Percentiles rank a stretch among this genome's conserved stretches.
Conservation (phyloP, 1,284 basidiomycete genomes). For the Hortiboletus rubellus region DNA sequence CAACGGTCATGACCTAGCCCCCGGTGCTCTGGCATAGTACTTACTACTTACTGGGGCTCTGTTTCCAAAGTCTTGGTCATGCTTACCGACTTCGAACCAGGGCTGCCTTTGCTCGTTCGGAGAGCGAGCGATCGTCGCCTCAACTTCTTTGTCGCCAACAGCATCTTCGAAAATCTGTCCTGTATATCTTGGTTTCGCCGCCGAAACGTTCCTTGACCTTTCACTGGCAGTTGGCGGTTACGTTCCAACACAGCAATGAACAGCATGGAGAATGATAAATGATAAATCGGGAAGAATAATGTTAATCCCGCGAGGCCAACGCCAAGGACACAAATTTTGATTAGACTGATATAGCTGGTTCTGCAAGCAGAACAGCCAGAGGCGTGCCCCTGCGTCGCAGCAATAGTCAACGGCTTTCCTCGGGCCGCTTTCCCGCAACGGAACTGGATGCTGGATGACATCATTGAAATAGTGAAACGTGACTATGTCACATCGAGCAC, state of each 20-base stretch:
- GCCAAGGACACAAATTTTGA: conserved; percentile 72
- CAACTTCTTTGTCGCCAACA: conserved; percentile 58
- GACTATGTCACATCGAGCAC: conserved; percentile 10
- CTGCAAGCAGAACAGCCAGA: not conserved
- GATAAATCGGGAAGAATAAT: conserved; percentile 68
- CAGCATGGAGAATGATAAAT: conserved; percentile 60
- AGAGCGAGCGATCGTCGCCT: conserved; percentile 72
- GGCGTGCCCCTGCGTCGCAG: too few relatives aligned
- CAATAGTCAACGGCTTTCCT: not conserved
- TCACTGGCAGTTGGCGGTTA: conserved; percentile 63
- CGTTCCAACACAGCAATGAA: conserved; percentile 48
- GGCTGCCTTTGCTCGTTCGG: conserved; percentile 65
- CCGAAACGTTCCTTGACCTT: conserved; percentile 59
- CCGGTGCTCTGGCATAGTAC: too few relatives aligned
- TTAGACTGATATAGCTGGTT: conserved; percentile 38
- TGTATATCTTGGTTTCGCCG: conserved; percentile 55
- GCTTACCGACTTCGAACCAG: too few relatives aligned
- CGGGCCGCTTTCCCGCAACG: conserved; percentile 8
- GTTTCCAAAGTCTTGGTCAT: too few relatives aligned
- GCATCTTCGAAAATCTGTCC: conserved; percentile 51
- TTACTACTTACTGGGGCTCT: too few relatives aligned
- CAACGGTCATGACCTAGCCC: too few relatives aligned
- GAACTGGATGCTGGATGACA: conserved; percentile 5
- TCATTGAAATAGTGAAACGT: conserved; percentile 11
- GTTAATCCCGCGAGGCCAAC: conserved; percentile 74